A percentile compares a stretch with the other conserved stretches of the same genome.
These are phyloP conservation scores for Scleroderma citrinum DNA, from an alignment of 768 basidiomycete species.

Conservation along the genomic window DNA sequence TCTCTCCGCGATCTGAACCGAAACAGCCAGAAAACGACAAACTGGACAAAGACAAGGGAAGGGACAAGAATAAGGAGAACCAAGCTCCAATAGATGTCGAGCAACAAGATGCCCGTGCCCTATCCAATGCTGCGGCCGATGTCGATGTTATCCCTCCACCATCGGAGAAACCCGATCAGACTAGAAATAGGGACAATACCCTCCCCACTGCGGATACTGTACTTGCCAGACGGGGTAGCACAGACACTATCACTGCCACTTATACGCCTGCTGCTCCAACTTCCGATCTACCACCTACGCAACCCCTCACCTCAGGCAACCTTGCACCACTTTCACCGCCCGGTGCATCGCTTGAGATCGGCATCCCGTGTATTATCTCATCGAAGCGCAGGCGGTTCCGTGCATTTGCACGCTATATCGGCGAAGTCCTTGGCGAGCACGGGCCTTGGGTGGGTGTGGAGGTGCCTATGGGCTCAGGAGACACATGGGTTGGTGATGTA, in stretches of 20 bases:
- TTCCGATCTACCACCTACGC: constrained; percentile 1
- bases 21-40: constrained; percentile 12
- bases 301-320: constrained; percentile 19
- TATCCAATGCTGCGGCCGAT: background rate
- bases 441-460: constrained; percentile 93
- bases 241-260: constrained; percentile 24
- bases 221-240: constrained; percentile 19
- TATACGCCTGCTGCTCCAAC: constrained; percentile 13
- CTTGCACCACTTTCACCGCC: constrained; percentile 17
- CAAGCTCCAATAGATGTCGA: background rate
- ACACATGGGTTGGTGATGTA: constrained; percentile 45
- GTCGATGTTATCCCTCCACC: background rate
- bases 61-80: constrained; percentile 35
- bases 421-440: constrained; percentile 72
- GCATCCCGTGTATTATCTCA: constrained; percentile 87
- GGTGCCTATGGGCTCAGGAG: constrained; percentile 56
- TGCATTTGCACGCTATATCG: constrained; percentile 84
- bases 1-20: background rate
- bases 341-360: constrained; percentile 76
- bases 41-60: constrained; percentile 20
- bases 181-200: constrained; percentile 9
- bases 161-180: background rate
- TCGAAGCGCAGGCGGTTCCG: constrained; percentile 80
- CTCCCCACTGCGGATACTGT: constrained; percentile 11
- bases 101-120: background rate